Base-by-base conservation (phyloP, 108 stramenopile species). In the Nitzschia sp. region DNA sequence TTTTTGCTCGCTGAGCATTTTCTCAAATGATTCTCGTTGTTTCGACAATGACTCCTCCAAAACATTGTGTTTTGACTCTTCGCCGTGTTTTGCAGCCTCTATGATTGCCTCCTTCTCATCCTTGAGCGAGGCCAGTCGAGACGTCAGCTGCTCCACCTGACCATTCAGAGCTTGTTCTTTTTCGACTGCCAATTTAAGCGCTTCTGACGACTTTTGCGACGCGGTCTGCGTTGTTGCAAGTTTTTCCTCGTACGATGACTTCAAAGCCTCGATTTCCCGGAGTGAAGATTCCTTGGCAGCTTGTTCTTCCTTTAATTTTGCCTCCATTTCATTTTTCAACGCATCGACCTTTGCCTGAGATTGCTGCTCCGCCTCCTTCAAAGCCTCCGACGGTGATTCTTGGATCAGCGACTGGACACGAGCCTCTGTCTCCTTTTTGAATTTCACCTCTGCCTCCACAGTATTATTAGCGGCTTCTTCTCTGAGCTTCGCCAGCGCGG, bases 1-100 rank as follows among this genome's bases (percentile, higher is more conserved):
- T 31, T 68, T 71, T 46, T 76, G 67, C 0, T 80, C 75, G 15
- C 59, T 53, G 38, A 76, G 41, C 73, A 75, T 70, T 28, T 73
- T 53, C 30, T 73, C 77, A 45, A 69, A 79, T 28, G 77, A 73
- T 22, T 45, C 67, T 15, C 77, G 47, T 52, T 79, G 77, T 45
- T 79, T 74, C 19, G 60, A 34, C 26, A 79, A 46, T 11, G 73
- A 63, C 62, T 69, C 77, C 31, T 79, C 72, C 22, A 79, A 19
- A 11, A 68, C 35, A 30, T 63, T 73, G 44, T 68, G 30, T 3
- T 72, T 66, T 15, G 41, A 29, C 34, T 73, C 59, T 50, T 62
- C 75, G 33, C 76, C 76, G 29, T 66, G 55, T 30, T 66, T 60
- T 5, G 45, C 62, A 46, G 67, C 61, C 50, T 52, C 68, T 25